These are phyloP conservation scores for Boletus rubroflammeus DNA, from an alignment of 768 basidiomycete genomes.

Conservation along the genomic window DNA sequence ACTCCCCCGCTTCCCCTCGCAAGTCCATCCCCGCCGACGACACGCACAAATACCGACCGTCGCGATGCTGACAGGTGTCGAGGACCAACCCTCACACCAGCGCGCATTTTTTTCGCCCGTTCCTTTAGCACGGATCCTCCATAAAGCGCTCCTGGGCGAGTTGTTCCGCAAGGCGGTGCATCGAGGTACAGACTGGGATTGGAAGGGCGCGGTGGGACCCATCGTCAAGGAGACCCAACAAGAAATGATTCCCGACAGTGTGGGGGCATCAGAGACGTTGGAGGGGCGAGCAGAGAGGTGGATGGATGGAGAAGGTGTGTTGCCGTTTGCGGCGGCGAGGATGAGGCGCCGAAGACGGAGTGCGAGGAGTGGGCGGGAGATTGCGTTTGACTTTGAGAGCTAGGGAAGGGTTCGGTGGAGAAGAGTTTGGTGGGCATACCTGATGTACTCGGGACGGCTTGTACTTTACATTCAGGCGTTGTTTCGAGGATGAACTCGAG, in stretches of 20 bases:
- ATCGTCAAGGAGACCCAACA: conserved; percentile 18
- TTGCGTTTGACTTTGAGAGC: conserved; percentile 11
- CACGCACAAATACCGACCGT: conserved; percentile 10
- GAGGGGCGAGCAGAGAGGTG: neutral
- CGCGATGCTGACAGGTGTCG: conserved; percentile 16
- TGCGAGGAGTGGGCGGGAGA: conserved; percentile 20
- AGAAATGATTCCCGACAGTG: conserved; percentile 19
- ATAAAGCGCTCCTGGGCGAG: conserved; percentile 16
- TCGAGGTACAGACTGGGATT: conserved; percentile 21
- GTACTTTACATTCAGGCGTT: neutral
- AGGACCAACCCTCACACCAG: neutral
- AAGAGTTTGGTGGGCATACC: neutral
- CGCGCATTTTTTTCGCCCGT: conserved; percentile 15
- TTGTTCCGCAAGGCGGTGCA: conserved; percentile 22
- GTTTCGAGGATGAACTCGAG: neutral
- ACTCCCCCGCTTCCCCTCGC: neutral
- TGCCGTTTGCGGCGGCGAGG: conserved; percentile 26
- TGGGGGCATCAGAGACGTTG: neutral
- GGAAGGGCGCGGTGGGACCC: conserved; percentile 12
- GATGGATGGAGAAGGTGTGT: neutral
- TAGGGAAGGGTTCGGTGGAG: too few species aligned
- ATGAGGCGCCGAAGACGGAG: conserved; percentile 19
- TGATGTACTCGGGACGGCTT: neutral
- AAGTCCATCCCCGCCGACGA: neutral
- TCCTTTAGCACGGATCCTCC: conserved; percentile 23